These are phyloP conservation scores for Hymenoscyphus infarciens DNA, from an alignment of 2,329 filamentous ascomycete genomes.

Conservation along the genomic window DNA sequence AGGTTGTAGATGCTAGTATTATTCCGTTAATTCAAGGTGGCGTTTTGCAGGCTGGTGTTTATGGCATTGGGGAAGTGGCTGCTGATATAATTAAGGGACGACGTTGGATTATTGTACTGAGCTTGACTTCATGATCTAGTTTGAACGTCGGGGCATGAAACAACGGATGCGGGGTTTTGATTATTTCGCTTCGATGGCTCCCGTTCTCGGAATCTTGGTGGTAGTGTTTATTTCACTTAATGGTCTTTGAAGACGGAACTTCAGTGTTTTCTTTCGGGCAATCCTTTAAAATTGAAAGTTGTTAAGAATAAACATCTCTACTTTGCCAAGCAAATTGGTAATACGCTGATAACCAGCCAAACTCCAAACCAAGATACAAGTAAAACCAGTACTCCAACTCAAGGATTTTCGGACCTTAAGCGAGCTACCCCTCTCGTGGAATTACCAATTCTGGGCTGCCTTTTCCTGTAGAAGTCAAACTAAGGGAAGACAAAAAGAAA, in stretches of 20 bases:
- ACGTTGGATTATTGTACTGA: background rate
- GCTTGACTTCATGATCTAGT: too few species aligned
- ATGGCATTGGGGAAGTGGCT: constrained; percentile 9
- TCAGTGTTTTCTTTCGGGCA: background rate
- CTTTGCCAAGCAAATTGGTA: background rate
- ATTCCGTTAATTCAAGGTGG: constrained; percentile 3
- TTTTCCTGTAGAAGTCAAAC: background rate
- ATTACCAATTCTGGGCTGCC: background rate
- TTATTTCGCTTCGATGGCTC: too few species aligned
- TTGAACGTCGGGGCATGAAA: too few species aligned
- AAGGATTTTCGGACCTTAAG: background rate
- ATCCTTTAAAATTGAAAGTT: background rate
- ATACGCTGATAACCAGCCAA: background rate
- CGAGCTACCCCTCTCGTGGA: background rate
- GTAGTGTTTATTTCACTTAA: too few species aligned
- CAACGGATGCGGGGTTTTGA: too few species aligned
- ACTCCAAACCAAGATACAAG: background rate
- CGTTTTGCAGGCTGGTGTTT: constrained; percentile 5
- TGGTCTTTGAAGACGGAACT: too few species aligned
- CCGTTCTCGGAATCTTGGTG: too few species aligned
- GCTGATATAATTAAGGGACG: constrained; percentile 6
- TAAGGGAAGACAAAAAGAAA: too few species aligned
- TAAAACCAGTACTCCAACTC: background rate
- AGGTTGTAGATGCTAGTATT: constrained; percentile 15
- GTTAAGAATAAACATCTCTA: background rate